Conservation (phyloP, 371 early-diverging fungal species). For the Mucor lusitanicus region DNA sequence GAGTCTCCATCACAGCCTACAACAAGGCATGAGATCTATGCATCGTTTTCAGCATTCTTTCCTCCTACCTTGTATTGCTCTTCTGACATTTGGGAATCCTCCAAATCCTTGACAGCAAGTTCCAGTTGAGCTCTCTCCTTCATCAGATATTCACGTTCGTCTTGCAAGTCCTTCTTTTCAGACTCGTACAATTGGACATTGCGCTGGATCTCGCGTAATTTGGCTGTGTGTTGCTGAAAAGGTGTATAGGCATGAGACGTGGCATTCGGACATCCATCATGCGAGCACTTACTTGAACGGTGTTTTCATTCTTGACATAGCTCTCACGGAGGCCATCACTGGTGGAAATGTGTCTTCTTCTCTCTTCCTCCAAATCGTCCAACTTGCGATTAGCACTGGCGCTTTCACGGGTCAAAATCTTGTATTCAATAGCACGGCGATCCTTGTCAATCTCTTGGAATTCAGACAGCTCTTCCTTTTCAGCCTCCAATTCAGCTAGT, state of each 20-base stretch:
- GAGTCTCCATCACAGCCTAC: constrained; percentile 38
- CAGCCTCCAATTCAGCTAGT: constrained; percentile 87
- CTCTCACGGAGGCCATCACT: constrained; percentile 42
- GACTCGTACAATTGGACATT: constrained; percentile 47
- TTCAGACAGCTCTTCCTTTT: constrained; percentile 89
- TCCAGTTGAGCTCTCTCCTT: constrained; percentile 61
- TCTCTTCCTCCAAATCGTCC: constrained; percentile 67
- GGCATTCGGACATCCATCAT: not conserved
- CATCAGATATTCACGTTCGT: constrained; percentile 57
- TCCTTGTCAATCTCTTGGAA: constrained; percentile 88
- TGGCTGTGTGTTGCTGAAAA: constrained; percentile 1
- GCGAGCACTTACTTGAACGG: constrained; percentile 29
- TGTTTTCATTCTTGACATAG: constrained; percentile 37
- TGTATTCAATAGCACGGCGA: constrained; percentile 88
- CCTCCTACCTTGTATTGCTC: constrained; percentile 43
- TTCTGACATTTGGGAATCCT: constrained; percentile 48
- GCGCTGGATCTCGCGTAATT: constrained; percentile 48
- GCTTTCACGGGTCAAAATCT: constrained; percentile 89
- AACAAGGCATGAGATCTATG: not conserved
- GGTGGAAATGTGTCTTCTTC: constrained; percentile 48
- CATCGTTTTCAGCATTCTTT: not conserved
- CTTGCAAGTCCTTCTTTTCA: constrained; percentile 61
- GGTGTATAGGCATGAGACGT: not conserved
- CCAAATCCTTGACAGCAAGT: constrained; percentile 56
- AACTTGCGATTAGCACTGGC: constrained; percentile 74